Evolutionary conservation across 768 basidiomycete genomes (phyloP).

Genomic region (Naematelia encephala): DNA sequence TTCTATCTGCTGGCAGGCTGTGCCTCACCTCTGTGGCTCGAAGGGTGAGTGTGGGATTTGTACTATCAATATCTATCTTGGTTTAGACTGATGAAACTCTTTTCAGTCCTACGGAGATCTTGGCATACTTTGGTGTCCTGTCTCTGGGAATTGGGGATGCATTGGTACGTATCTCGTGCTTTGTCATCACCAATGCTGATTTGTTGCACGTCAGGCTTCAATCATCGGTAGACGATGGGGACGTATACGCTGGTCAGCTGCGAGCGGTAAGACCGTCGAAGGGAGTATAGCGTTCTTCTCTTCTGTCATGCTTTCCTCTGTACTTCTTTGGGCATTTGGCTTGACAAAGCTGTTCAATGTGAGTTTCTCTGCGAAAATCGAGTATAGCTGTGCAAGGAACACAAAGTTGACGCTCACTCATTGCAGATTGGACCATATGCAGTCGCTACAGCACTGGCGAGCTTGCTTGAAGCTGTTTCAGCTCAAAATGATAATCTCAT

Average conservation of each 20-base stretch:
- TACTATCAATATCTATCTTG: constrained; percentile 51
- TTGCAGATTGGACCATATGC: constrained; percentile 66
- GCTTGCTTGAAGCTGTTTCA: constrained; percentile 81
- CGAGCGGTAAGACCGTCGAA: constrained; percentile 82
- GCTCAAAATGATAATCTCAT: constrained; percentile 98
- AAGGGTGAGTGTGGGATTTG: constrained; percentile 61
- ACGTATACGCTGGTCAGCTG: constrained; percentile 74
- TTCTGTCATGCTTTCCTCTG: constrained; percentile 68
- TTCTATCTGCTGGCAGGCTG: constrained; percentile 96
- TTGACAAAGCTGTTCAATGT: constrained; percentile 74
- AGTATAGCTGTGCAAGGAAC: not conserved
- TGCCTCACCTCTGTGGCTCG: constrained; percentile 90
- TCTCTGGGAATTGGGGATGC: constrained; percentile 91
- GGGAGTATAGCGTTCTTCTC: constrained; percentile 77
- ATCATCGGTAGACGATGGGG: constrained; percentile 85
- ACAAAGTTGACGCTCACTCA: constrained; percentile 5
- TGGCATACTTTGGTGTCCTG: constrained; percentile 79
- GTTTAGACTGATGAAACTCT: no score
- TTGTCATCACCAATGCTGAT: constrained; percentile 5
- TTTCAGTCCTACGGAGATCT: constrained; percentile 51
- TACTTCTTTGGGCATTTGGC: constrained; percentile 68
- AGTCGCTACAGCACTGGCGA: constrained; percentile 62
- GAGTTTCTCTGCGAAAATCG: constrained; percentile 40
- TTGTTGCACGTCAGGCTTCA: constrained; percentile 72
- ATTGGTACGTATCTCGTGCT: constrained; percentile 58